These are phyloP conservation scores for Tuber umbilicatum DNA, from an alignment of 495 filamentous ascomycete species.

Conservation along the genomic window DNA sequence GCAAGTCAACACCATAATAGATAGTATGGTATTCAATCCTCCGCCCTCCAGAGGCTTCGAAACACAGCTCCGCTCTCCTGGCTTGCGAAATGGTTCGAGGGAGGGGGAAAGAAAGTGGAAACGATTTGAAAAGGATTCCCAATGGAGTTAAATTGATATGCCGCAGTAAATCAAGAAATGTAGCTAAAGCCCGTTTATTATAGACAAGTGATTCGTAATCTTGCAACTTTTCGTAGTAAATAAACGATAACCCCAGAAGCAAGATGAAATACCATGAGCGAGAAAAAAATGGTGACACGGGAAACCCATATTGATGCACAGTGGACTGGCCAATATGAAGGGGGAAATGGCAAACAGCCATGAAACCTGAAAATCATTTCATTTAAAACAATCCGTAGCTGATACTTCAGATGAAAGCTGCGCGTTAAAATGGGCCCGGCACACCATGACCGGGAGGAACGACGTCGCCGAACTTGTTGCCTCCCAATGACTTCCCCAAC, in stretches of 20 bases:
- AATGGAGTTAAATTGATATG: slow-evolving; percentile 4
- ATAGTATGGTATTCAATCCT: neutral
- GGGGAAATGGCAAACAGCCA: neutral
- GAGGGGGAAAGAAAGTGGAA: neutral
- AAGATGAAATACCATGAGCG: neutral
- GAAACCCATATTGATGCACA: neutral
- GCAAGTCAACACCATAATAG: neutral
- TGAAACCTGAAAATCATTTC: slow-evolving; percentile 8
- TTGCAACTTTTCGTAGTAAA: neutral
- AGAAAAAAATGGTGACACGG: neutral
- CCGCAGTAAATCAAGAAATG: neutral
- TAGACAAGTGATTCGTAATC: neutral
- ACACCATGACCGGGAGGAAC: slow-evolving; percentile 17
- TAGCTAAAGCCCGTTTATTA: slow-evolving; percentile 1
- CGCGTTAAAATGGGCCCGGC: slow-evolving; percentile 18
- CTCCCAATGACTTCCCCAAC: slow-evolving; percentile 11
- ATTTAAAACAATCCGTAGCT: slow-evolving; percentile 29
- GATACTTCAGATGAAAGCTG: slow-evolving; percentile 39
- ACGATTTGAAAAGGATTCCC: neutral
- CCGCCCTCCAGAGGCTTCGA: neutral
- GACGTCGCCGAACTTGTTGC: slow-evolving; percentile 21
- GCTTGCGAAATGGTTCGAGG: neutral
- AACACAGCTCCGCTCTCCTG: neutral
- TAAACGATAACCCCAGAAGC: neutral
- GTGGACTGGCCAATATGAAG: neutral